Conservation (phyloP, 1,284 basidiomycete genomes). For the Pyrrhoderma lamaoense region DNA sequence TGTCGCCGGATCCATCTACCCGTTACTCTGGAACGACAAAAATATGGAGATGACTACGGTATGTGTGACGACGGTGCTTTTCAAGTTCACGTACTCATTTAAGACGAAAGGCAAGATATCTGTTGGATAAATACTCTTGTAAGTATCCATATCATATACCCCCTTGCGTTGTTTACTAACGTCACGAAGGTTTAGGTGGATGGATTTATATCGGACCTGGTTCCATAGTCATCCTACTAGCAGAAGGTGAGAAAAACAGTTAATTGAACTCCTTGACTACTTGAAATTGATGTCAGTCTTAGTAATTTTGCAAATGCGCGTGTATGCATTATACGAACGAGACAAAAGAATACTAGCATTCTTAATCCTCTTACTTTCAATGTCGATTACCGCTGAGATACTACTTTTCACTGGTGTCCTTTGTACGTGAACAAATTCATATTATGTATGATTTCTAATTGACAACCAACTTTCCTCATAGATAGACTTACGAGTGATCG, state of each 20-base stretch:
- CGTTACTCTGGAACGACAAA: too few species aligned
- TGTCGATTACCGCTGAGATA: neutral
- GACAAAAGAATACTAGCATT: neutral
- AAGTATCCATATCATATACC: too few species aligned
- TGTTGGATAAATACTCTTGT: too few species aligned
- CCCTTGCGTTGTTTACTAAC: too few species aligned
- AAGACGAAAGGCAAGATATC: too few species aligned
- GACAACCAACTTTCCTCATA: too few species aligned
- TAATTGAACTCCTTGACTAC: neutral
- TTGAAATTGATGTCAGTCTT: neutral
- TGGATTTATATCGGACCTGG: neutral
- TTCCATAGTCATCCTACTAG: neutral
- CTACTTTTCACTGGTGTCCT: neutral
- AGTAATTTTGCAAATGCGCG: conserved; percentile 3
- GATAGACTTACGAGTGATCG: too few species aligned
- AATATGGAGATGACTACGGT: too few species aligned
- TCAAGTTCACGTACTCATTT: too few species aligned
- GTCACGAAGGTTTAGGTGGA: neutral
- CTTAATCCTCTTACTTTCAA: neutral
- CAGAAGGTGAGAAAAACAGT: neutral
- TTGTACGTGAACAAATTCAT: neutral
- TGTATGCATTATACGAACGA: conserved; percentile 1
- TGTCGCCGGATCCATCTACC: too few species aligned
- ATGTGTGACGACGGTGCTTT: too few species aligned
- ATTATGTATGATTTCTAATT: too few species aligned